phyloP scores from a whole-genome alignment of 225 moss, liverwort and hornwort genomes.

The Marchantia polymorpha region DNA sequence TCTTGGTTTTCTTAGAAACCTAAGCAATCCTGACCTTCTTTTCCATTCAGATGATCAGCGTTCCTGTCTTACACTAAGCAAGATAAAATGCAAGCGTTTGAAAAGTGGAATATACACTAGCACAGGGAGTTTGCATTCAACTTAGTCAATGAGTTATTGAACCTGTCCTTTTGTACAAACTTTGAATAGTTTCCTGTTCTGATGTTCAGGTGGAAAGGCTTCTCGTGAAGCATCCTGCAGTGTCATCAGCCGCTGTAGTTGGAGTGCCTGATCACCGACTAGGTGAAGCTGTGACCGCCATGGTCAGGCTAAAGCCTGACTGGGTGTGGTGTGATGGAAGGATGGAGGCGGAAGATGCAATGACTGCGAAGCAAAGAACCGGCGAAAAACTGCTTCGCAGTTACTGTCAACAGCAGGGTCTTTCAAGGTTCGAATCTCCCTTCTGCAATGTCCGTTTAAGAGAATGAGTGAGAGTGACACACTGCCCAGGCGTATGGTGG shows the following conservation, averaged over 20 bases:
- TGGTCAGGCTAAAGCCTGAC: constrained; percentile 56
- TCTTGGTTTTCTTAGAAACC: no score
- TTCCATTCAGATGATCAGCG: no score
- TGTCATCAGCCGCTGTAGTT: constrained; percentile 71
- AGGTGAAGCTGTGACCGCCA: constrained; percentile 73
- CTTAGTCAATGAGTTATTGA: no score
- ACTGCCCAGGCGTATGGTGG: background rate
- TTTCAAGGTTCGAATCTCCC: constrained; percentile 59
- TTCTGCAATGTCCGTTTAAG: background rate
- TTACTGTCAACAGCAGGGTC: constrained; percentile 80
- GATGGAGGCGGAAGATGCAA: constrained; percentile 14
- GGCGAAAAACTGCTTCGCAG: constrained; percentile 56
- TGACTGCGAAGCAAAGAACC: constrained; percentile 37
- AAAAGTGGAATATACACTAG: no score
- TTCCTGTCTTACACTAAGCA: no score
- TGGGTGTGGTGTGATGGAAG: constrained; percentile 30
- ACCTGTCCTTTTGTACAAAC: no score
- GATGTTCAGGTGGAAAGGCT: constrained; percentile 68
- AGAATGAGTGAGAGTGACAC: background rate
- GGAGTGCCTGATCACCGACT: constrained; percentile 70
- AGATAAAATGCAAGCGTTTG: no score
- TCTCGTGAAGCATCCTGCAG: constrained; percentile 70
- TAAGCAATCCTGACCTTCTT: no score
- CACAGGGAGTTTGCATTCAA: no score
- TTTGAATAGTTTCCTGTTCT: no score